Evolutionary conservation across 768 basidiomycete genomes (phyloP).

Genomic region (Termitomyces sp.): DNA sequence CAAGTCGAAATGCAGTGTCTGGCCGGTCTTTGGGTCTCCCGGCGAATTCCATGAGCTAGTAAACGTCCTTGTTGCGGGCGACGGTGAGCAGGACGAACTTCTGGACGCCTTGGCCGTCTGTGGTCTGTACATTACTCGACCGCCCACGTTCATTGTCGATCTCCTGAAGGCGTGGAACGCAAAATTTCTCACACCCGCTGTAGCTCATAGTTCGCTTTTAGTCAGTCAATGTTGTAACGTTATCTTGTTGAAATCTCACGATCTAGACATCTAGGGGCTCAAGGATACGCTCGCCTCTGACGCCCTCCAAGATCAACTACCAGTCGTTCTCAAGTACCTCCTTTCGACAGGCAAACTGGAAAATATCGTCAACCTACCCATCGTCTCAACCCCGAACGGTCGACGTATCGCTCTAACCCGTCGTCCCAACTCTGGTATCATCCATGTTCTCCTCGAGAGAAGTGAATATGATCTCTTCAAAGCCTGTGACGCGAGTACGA

Average conservation of each 20-base stretch:
- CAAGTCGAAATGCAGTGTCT: slow-evolving; percentile 20
- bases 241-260: background rate
- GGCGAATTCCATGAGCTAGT: slow-evolving; percentile 8
- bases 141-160: slow-evolving; percentile 27
- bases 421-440: background rate
- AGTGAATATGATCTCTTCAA: slow-evolving; percentile 23
- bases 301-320: slow-evolving; percentile 3
- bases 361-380: slow-evolving; percentile 29
- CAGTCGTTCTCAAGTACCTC: slow-evolving; percentile 25
- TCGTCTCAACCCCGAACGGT: slow-evolving; percentile 23
- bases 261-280: slow-evolving; percentile 9
- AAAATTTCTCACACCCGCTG: slow-evolving; percentile 19
- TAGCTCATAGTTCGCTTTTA: slow-evolving; percentile 22
- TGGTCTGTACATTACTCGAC: slow-evolving; percentile 29
- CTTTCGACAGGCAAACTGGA: slow-evolving; percentile 24
- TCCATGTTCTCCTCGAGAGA: slow-evolving; percentile 22
- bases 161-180: slow-evolving; percentile 15
- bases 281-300: slow-evolving; percentile 3
- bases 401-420: slow-evolving; percentile 15
- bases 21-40: slow-evolving; percentile 24
- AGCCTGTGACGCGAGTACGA: slow-evolving; percentile 23
- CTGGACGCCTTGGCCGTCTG: slow-evolving; percentile 24
- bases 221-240: slow-evolving; percentile 16
- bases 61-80: slow-evolving; percentile 21
- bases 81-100: slow-evolving; percentile 12